Evolutionary conservation across 371 early-diverging fungal genomes (phyloP).

Genomic region (Umbelopsis sp.): DNA sequence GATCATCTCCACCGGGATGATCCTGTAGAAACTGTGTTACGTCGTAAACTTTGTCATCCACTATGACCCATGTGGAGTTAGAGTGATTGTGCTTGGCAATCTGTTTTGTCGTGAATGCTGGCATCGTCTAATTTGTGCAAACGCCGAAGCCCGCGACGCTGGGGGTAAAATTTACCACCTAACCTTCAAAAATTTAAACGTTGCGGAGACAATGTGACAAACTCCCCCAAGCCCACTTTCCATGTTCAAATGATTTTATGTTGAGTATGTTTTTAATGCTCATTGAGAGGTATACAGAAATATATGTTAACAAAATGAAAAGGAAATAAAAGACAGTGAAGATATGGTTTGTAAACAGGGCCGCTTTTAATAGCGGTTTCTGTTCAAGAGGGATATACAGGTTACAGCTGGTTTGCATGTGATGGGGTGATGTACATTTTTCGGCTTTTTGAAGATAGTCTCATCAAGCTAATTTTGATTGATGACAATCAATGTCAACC

Average conservation of each 20-base stretch:
- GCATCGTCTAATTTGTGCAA: not conserved
- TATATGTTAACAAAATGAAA: no score
- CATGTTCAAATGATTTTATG: no score
- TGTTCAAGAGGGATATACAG: no score
- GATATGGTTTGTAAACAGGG: no score
- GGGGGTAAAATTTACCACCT: not conserved
- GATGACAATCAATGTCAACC: not conserved
- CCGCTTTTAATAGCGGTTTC: no score
- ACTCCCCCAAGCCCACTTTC: no score
- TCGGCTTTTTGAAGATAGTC: no score
- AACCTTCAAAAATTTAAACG: not conserved
- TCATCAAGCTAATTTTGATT: not conserved
- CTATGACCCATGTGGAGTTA: slow-evolving; percentile 66
- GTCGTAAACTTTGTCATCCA: slow-evolving; percentile 79
- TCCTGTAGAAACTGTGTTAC: slow-evolving; percentile 79
- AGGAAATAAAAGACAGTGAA: no score
- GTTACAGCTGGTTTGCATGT: not conserved
- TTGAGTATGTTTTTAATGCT: no score
- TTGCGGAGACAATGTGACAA: no score
- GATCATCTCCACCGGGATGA: slow-evolving; percentile 84
- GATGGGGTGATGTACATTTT: not conserved
- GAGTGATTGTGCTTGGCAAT: slow-evolving; percentile 22
- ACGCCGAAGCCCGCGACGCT: not conserved
- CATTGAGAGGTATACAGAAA: no score
- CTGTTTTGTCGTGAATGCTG: slow-evolving; percentile 2